Percentiles rank a stretch among this genome's conserved stretches.
Evolutionary conservation across 2,329 filamentous ascomycete species (phyloP).

Genomic region (Lecanicillium sp.): DNA sequence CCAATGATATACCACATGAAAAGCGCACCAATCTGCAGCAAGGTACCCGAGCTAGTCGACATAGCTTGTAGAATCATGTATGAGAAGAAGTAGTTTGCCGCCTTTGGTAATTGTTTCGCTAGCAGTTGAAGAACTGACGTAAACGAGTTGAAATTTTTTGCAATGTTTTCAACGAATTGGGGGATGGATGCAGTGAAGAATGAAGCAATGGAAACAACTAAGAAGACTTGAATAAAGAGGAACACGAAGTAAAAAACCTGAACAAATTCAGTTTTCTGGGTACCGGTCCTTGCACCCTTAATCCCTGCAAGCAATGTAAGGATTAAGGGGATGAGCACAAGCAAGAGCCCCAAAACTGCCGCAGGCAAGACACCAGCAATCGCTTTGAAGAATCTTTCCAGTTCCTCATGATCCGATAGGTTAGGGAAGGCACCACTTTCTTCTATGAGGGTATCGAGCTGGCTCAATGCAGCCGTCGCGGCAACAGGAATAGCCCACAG

Average conservation of each 20-base stretch:
- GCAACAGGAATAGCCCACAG: slow-evolving; percentile 88
- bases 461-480: slow-evolving; percentile 75
- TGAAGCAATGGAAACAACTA: slow-evolving; percentile 80
- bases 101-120: slow-evolving; percentile 71
- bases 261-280: slow-evolving; percentile 70
- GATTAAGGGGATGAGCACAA: slow-evolving; percentile 73
- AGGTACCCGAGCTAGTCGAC: slow-evolving; percentile 79
- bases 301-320: slow-evolving; percentile 63
- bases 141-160: slow-evolving; percentile 40
- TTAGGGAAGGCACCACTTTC: slow-evolving; percentile 62
- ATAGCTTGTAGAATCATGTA: slow-evolving; percentile 96
- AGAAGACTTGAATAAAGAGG: slow-evolving; percentile 88
- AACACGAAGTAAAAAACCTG: slow-evolving; percentile 92
- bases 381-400: slow-evolving; percentile 53
- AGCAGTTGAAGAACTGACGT: slow-evolving; percentile 61
- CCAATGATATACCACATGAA: slow-evolving; percentile 75
- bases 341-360: slow-evolving; percentile 63
- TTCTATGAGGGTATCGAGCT: slow-evolving; percentile 62
- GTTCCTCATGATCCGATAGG: slow-evolving; percentile 48
- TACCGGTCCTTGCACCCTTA: slow-evolving; percentile 76
- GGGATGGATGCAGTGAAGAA: slow-evolving; percentile 58
- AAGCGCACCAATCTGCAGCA: slow-evolving; percentile 75
- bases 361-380: slow-evolving; percentile 85
- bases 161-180: slow-evolving; percentile 48
- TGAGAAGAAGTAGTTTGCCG: slow-evolving; percentile 95